These are phyloP conservation scores for Cetraspora pellucida DNA, from an alignment of 192 early-diverging fungal species.

Conservation along the genomic window DNA sequence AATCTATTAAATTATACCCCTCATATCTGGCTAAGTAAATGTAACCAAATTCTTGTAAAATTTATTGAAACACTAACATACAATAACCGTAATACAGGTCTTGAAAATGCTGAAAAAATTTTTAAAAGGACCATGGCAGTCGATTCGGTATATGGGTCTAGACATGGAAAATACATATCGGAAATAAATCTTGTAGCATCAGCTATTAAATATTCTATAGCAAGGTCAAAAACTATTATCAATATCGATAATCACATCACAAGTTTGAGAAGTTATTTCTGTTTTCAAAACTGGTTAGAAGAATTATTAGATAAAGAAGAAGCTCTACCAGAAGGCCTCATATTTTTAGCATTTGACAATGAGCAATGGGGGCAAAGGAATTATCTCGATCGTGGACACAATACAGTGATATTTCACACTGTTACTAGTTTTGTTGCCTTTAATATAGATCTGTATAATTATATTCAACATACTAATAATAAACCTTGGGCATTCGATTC, in stretches of 20 bases:
- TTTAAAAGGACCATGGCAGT: background rate
- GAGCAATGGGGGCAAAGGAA: slow-evolving; percentile 20
- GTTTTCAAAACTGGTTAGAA: background rate
- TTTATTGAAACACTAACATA: slow-evolving; percentile 25
- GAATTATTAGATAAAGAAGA: background rate
- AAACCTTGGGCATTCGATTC: slow-evolving; percentile 15
- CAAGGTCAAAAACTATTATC: no score
- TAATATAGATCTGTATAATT: no score
- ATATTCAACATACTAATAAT: slow-evolving; percentile 25
- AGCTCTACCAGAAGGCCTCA: background rate
- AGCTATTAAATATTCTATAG: slow-evolving; percentile 29
- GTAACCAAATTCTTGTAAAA: slow-evolving; percentile 21
- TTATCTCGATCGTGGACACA: slow-evolving; percentile 29
- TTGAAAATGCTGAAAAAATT: background rate
- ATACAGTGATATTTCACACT: slow-evolving; percentile 18
- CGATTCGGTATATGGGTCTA: slow-evolving; percentile 2
- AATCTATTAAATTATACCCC: slow-evolving; percentile 7
- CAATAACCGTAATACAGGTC: background rate
- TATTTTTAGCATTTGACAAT: no score
- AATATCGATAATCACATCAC: no score
- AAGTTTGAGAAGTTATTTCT: no score
- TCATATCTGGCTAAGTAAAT: background rate
- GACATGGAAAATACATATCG: slow-evolving; percentile 24
- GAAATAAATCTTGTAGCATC: slow-evolving; percentile 18
- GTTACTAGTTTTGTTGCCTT: no score